Conservation (phyloP, 148 eudicot genomes). For the Arbutus unedo region DNA sequence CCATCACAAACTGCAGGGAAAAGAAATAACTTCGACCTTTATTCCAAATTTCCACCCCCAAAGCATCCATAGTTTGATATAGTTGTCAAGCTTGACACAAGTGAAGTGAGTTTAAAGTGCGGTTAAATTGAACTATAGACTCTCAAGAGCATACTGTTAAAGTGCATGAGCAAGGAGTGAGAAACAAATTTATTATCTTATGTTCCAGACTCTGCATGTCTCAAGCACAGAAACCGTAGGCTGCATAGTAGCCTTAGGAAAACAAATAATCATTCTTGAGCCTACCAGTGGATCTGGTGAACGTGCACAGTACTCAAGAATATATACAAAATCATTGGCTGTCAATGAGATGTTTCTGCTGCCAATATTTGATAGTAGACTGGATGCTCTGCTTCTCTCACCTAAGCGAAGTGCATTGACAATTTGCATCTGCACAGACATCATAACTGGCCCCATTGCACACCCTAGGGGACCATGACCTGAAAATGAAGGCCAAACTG, state of each 20-base stretch:
- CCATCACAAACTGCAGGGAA: slow-evolving; percentile 73
- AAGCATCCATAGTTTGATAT: neutral
- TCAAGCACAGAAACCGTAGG: neutral
- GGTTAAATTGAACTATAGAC: neutral
- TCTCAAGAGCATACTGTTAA: neutral
- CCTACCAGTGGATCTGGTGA: slow-evolving; percentile 80
- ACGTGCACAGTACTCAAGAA: slow-evolving; percentile 69
- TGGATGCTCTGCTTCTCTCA: slow-evolving; percentile 58
- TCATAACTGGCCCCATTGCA: slow-evolving; percentile 26
- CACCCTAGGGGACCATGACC: slow-evolving; percentile 30
- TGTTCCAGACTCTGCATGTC: neutral
- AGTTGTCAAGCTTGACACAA: neutral
- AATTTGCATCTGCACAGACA: slow-evolving; percentile 44
- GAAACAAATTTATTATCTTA: neutral
- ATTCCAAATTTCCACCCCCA: slow-evolving; percentile 14
- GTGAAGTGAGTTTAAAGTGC: neutral
- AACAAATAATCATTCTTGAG: neutral
- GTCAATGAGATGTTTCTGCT: slow-evolving; percentile 23
- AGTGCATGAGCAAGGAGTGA: neutral
- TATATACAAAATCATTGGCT: slow-evolving; percentile 43
- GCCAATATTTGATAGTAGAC: slow-evolving; percentile 46
- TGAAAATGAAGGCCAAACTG: slow-evolving; percentile 25
- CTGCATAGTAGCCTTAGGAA: neutral
- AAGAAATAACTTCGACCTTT: slow-evolving; percentile 8
- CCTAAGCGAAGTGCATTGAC: slow-evolving; percentile 69